Evolutionary conservation across 306 rosid genomes (phyloP).

Genomic region (Cucurbita maxima): DNA sequence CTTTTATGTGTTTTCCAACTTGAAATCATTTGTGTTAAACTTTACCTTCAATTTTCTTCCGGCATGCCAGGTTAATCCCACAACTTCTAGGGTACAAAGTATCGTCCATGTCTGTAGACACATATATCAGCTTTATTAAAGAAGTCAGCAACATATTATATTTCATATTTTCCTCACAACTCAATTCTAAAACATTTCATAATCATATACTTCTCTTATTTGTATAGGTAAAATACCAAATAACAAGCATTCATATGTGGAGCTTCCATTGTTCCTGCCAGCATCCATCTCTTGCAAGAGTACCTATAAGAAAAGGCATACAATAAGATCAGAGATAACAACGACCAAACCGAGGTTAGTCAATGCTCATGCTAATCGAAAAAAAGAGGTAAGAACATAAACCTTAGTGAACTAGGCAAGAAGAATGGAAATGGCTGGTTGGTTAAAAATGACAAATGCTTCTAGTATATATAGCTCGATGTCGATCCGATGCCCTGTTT

Average conservation of each 20-base stretch:
- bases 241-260: conserved; percentile 57
- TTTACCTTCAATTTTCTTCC: conserved; percentile 62
- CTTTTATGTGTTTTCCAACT: neutral
- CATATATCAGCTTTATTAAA: neutral
- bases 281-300: conserved; percentile 30
- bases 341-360: neutral
- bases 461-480: neutral
- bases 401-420: neutral
- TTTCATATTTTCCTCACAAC: neutral
- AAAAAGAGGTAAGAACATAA: neutral
- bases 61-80: conserved; percentile 60
- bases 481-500: neutral
- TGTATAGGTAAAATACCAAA: conserved; percentile 33
- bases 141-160: neutral
- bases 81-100: conserved; percentile 73
- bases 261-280: conserved; percentile 13
- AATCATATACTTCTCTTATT: neutral
- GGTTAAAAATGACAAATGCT: neutral
- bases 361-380: neutral
- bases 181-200: conserved; percentile 6
- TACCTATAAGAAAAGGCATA: conserved; percentile 16
- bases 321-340: neutral
- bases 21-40: neutral
- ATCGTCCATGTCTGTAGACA: conserved; percentile 64
- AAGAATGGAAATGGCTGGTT: neutral